phyloP scores from a whole-genome alignment of 805 yeast species.

The Saccharomycopsis schoenii region DNA sequence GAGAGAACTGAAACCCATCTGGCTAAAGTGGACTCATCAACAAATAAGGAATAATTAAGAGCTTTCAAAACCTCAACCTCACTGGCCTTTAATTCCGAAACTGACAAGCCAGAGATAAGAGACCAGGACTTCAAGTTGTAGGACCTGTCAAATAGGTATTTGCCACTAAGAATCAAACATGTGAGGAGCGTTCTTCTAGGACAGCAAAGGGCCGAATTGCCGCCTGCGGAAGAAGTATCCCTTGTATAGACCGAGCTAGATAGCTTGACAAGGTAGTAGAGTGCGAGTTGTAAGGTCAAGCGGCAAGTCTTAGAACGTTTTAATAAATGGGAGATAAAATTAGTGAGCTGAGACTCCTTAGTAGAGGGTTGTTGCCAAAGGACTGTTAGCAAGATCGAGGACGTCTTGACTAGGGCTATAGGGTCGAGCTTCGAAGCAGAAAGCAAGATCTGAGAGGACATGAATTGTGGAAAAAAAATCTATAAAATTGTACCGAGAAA shows the following conservation, averaged over 20 bases:
- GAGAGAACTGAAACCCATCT: slow-evolving; percentile 27
- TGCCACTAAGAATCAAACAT: slow-evolving; percentile 60
- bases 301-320: slow-evolving; percentile 48
- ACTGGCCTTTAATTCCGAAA: slow-evolving; percentile 37
- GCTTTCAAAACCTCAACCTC: slow-evolving; percentile 45
- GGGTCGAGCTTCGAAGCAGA: background rate
- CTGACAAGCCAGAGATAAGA: slow-evolving; percentile 55
- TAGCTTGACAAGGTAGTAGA: slow-evolving; percentile 41
- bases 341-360: background rate
- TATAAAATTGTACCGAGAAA: background rate
- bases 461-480: background rate
- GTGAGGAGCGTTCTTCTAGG: slow-evolving; percentile 62
- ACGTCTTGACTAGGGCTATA: slow-evolving; percentile 3
- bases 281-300: slow-evolving; percentile 53
- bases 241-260: slow-evolving; percentile 22
- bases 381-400: slow-evolving; percentile 12
- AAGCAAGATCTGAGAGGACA: background rate
- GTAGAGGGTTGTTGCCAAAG: slow-evolving; percentile 8
- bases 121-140: slow-evolving; percentile 66
- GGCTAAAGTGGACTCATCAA: slow-evolving; percentile 39
- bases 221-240: slow-evolving; percentile 7
- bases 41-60: slow-evolving; percentile 47
- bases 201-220: slow-evolving; percentile 25
- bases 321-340: slow-evolving; percentile 33
- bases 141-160: slow-evolving; percentile 64